Conservation (phyloP, 805 yeast species). For the Saturnispora serradocipensis region DNA sequence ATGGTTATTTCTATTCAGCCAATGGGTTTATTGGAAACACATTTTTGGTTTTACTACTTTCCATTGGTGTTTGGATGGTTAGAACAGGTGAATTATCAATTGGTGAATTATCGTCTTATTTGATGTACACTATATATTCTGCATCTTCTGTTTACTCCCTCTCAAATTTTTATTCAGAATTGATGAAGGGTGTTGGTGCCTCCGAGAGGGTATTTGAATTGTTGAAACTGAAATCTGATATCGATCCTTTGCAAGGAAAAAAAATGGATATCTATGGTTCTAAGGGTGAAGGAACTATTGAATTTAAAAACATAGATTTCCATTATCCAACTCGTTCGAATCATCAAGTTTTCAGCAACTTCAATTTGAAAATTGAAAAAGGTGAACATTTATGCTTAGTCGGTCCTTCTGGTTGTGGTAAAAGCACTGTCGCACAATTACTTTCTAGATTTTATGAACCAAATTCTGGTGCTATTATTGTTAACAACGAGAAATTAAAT, state of each 20-base stretch:
- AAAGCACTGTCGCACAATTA: constrained; percentile 77
- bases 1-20: constrained; percentile 67
- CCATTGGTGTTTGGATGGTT: constrained; percentile 78
- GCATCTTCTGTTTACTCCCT: constrained; percentile 89
- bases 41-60: constrained; percentile 65
- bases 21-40: constrained; percentile 82
- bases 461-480: constrained; percentile 45
- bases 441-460: constrained; percentile 82
- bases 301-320: constrained; percentile 56
- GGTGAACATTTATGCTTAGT: constrained; percentile 90
- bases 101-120: constrained; percentile 85
- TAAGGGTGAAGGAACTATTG: constrained; percentile 44
- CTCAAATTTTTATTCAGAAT: constrained; percentile 83
- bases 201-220: constrained; percentile 86
- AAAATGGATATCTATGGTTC: constrained; percentile 21
- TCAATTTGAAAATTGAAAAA: constrained; percentile 52
- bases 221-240: constrained; percentile 65
- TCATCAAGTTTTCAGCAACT: constrained; percentile 50
- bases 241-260: constrained; percentile 56
- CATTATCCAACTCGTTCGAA: constrained; percentile 80
- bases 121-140: constrained; percentile 92
- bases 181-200: constrained; percentile 97
- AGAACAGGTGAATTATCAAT: constrained; percentile 64
- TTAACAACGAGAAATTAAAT: constrained; percentile 57
- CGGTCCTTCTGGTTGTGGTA: constrained; percentile 97